Base-by-base conservation (phyloP, 768 basidiomycete genomes). In the Lentinula lateritia region DNA sequence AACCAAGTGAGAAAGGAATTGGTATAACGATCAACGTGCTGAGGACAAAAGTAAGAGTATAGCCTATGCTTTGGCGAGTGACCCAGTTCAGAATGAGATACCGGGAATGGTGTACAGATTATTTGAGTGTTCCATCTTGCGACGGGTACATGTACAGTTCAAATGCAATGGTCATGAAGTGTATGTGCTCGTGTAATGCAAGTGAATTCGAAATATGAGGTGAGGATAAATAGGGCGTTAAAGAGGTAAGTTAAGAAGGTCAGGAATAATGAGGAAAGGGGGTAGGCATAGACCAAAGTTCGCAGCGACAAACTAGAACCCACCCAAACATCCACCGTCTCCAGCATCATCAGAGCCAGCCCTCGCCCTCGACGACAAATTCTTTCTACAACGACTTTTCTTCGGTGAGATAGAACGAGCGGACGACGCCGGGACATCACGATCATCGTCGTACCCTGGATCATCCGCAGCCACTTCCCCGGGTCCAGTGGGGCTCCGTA, bases 241-340 rank as follows among this genome's bases (percentile, higher is more conserved):
- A 48, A 34, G 58, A 58, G 45, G 42, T 48, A n/a, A 35, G 43
- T 48, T 50, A 32, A 16, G 46, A 43, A 53, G 38, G 43, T 45
- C 45, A 34, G 20, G 20, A 41, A 28, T 39, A 38, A 41, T 36
- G 54, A 38, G 20, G 23, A 43, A 41, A 32, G 38, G 39, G 5
- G 13, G 23, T 5, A 42, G 20, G n/a, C 9, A 36, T 18, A 53
- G 34, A 10, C 38, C n/a, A 35, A 5, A 35, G 35, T 34, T 36
- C 34, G 32, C 13, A 5, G 9, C 6, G 23, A n/a, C 8, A 20
- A 43, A 28, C 42, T 61, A 65, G 46, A 65, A 65, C 18, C 64
- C 64, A 60, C 58, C 64, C 39, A 65, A 34, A 60, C 64, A 65
- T 48, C 64, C 64, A 18, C 54, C 62, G 16, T 58, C 61, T 9